Percentiles rank a stretch among this genome's conserved stretches.
Evolutionary conservation across 495 filamentous ascomycete genomes (phyloP).

Genomic region (Penicillium mononematosum): DNA sequence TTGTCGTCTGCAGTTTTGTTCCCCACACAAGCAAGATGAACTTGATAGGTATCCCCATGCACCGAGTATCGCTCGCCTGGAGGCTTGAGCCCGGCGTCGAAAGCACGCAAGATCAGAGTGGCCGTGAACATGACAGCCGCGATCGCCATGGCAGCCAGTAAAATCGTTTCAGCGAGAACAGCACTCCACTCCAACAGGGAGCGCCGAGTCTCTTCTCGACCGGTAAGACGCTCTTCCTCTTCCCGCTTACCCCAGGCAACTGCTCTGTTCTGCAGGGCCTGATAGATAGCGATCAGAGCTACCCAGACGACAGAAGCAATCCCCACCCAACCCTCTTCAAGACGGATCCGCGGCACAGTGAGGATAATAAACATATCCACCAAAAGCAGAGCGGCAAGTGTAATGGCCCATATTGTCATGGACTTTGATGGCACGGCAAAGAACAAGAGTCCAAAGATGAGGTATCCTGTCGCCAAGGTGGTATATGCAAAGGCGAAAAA

Average conservation of each 20-base stretch:
- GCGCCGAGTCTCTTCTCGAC: conserved; percentile 80
- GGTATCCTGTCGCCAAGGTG: conserved; percentile 67
- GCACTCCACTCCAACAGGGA: conserved; percentile 79
- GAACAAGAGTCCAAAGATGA: conserved; percentile 78
- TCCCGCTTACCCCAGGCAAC: conserved; percentile 88
- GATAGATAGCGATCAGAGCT: conserved; percentile 60
- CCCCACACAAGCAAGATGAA: conserved; percentile 83
- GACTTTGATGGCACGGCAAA: conserved; percentile 79
- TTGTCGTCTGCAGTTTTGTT: conserved; percentile 50
- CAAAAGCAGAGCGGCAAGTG: conserved; percentile 70
- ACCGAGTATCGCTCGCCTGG: conserved; percentile 75
- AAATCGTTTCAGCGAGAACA: conserved; percentile 72
- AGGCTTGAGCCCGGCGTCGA: conserved; percentile 67
- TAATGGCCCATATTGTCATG: conserved; percentile 64
- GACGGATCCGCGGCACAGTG: conserved; percentile 64
- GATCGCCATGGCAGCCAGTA: conserved; percentile 62
- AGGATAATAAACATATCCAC: conserved; percentile 77
- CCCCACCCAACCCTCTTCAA: conserved; percentile 88
- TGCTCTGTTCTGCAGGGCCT: conserved; percentile 60
- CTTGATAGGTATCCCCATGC: conserved; percentile 74
- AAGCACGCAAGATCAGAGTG: conserved; percentile 72
- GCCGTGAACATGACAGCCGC: conserved; percentile 71
- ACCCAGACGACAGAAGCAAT: conserved; percentile 82
- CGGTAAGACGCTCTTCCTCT: conserved; percentile 90
- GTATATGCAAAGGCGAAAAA: conserved; percentile 85